These are phyloP conservation scores for Acer campestre DNA, from an alignment of 345 rosid genomes.

Conservation along the genomic window DNA sequence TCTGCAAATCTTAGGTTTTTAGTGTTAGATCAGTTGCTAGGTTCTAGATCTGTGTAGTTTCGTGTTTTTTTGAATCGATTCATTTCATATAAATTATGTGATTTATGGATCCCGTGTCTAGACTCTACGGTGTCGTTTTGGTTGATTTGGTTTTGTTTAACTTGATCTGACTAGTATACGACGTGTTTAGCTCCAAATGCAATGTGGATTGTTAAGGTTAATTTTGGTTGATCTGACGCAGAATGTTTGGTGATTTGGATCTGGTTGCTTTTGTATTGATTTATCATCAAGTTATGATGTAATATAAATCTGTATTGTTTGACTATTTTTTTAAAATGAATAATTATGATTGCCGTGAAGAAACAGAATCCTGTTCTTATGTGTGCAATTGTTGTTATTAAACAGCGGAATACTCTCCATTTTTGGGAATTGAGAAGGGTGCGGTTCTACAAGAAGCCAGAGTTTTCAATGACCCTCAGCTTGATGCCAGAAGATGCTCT, in stretches of 20 bases:
- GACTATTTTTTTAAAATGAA: background rate
- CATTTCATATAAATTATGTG: background rate
- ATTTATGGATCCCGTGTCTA: slow-evolving; percentile 3
- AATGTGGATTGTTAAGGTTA: slow-evolving; percentile 26
- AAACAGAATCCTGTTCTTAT: background rate
- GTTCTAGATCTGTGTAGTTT: slow-evolving; percentile 54
- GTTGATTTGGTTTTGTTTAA: slow-evolving; percentile 11
- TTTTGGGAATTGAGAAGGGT: slow-evolving; percentile 94
- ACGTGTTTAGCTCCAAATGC: slow-evolving; percentile 5
- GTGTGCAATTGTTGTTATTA: slow-evolving; percentile 17
- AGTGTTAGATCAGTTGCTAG: slow-evolving; percentile 36
- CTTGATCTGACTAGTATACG: slow-evolving; percentile 29
- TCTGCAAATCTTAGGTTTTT: slow-evolving; percentile 14
- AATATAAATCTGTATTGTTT: background rate
- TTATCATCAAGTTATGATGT: background rate
- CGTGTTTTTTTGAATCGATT: background rate
- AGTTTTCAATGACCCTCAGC: slow-evolving; percentile 96
- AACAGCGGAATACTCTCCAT: slow-evolving; percentile 91
- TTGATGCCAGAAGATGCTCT: slow-evolving; percentile 96
- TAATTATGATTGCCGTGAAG: background rate
- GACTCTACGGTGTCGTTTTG: slow-evolving; percentile 4
- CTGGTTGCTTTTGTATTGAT: slow-evolving; percentile 2
- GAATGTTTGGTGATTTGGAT: slow-evolving; percentile 20
- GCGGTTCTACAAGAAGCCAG: slow-evolving; percentile 99
- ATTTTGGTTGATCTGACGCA: slow-evolving; percentile 21